Conservation (phyloP, 768 basidiomycete genomes). For the Boletus rubropictus region DNA sequence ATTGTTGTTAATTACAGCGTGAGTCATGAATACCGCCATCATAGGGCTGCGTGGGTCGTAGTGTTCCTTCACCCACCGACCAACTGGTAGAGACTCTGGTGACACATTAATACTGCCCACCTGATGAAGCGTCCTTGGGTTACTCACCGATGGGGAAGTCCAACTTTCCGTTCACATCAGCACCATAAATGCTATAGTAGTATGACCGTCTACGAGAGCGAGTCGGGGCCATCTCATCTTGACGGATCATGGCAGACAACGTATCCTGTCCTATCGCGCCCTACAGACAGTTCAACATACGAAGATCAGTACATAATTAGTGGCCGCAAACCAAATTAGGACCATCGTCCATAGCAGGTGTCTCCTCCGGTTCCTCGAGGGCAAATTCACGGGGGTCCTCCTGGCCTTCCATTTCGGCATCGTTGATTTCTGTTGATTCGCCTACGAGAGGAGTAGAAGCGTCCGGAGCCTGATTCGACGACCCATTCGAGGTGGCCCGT, state of each 20-base stretch:
- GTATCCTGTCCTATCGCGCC: conserved; percentile 71
- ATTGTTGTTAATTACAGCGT: conserved; percentile 67
- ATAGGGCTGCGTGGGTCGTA: conserved; percentile 53
- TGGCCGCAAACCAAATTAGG: conserved; percentile 22
- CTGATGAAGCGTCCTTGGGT: neutral
- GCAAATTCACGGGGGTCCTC: conserved; percentile 17
- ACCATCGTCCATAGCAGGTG: conserved; percentile 8
- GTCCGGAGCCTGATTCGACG: conserved; percentile 8
- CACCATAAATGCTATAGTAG: conserved; percentile 37
- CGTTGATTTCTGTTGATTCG: conserved; percentile 10
- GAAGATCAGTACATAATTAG: neutral
- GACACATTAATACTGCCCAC: neutral
- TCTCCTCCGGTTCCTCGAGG: conserved; percentile 16
- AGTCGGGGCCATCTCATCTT: conserved; percentile 59
- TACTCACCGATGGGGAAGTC: conserved; percentile 53
- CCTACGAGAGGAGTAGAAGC: conserved; percentile 2
- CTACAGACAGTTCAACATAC: conserved; percentile 31
- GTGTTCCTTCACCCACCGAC: conserved; percentile 52
- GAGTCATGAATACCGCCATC: conserved; percentile 64
- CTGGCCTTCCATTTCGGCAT: conserved; percentile 6
- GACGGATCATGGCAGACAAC: conserved; percentile 65
- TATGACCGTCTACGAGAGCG: conserved; percentile 55
- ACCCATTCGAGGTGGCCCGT: conserved; percentile 16
- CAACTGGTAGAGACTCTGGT: conserved; percentile 52
- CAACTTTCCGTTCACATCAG: conserved; percentile 43